These are phyloP conservation scores for Amphibolis antarctica DNA, from an alignment of 106 monocot species.

Conservation along the genomic window DNA sequence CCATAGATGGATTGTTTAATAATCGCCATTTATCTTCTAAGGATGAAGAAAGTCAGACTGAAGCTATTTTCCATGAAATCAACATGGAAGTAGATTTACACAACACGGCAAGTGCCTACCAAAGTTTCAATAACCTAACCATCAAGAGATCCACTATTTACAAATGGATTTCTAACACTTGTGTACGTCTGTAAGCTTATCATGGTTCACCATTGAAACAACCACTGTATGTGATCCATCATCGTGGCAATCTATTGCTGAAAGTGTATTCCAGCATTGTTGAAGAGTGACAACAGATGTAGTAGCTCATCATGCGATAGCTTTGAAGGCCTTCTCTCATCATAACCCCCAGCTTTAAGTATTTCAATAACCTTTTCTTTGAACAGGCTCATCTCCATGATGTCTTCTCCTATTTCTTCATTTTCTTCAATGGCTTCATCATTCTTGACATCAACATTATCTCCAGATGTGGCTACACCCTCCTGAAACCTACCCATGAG, in stretches of 20 bases:
- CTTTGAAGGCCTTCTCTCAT: slow-evolving; percentile 56
- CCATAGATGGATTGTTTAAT: no score
- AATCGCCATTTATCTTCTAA: no score
- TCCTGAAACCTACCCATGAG: slow-evolving; percentile 19
- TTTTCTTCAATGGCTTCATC: slow-evolving; percentile 4
- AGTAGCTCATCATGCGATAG: slow-evolving; percentile 59
- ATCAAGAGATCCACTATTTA: no score
- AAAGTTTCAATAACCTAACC: no score
- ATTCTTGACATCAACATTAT: slow-evolving; percentile 3
- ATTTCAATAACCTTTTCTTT: slow-evolving; percentile 55
- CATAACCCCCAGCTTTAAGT: slow-evolving; percentile 39
- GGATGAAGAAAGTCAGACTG: no score
- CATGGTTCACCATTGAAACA: not conserved
- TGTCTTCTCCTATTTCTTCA: slow-evolving; percentile 9
- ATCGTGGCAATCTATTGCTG: slow-evolving; percentile 7
- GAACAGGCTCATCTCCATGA: slow-evolving; percentile 18
- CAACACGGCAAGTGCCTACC: no score
- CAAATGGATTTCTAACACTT: no score
- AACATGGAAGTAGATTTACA: no score
- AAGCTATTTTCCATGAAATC: no score
- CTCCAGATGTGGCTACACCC: not conserved
- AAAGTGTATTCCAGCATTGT: slow-evolving; percentile 57
- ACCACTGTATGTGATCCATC: not conserved
- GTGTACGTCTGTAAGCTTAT: not conserved
- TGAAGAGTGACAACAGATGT: slow-evolving; percentile 50